Evolutionary conservation across 257 asterid genomes (phyloP).

Genomic region (Solanum chmielewskii): DNA sequence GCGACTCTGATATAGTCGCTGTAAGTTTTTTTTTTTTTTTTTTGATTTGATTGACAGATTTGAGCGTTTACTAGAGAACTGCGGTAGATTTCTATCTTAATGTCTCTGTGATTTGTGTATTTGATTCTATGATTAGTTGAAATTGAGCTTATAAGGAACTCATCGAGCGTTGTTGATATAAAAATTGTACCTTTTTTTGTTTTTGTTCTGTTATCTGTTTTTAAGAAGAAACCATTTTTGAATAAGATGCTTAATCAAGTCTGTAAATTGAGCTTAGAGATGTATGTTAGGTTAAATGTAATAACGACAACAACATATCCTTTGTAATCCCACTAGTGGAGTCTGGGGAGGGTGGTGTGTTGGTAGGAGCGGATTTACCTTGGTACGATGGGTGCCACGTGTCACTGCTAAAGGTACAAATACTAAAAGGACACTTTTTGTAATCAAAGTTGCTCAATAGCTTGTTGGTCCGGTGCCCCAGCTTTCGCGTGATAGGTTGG

Average conservation of each 20-base stretch:
- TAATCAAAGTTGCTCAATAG: not conserved
- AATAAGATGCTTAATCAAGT: not conserved
- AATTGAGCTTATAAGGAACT: not conserved
- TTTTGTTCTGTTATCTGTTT: not conserved
- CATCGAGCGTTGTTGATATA: not conserved
- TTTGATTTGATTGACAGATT: not conserved
- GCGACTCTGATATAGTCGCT: conserved; percentile 50
- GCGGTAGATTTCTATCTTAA: not conserved
- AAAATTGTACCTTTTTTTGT: not conserved
- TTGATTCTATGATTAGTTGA: not conserved
- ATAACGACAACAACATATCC: not conserved
- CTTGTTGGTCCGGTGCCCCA: not conserved
- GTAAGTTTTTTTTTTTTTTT: conserved; percentile 16
- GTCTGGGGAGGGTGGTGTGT: not conserved
- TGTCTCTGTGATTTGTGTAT: not conserved
- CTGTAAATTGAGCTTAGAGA: not conserved
- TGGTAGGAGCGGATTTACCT: not conserved
- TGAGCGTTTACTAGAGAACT: not conserved
- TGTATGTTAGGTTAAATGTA: not conserved
- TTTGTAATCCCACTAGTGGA: not conserved
- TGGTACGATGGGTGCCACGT: not conserved
- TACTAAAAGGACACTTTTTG: not conserved
- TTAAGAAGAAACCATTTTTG: not conserved
- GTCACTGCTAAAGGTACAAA: not conserved
- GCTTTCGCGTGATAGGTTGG: not conserved